These are phyloP conservation scores for Emmonsiellopsis sp. DNA, from an alignment of 2,329 filamentous ascomycete species.

Conservation along the genomic window DNA sequence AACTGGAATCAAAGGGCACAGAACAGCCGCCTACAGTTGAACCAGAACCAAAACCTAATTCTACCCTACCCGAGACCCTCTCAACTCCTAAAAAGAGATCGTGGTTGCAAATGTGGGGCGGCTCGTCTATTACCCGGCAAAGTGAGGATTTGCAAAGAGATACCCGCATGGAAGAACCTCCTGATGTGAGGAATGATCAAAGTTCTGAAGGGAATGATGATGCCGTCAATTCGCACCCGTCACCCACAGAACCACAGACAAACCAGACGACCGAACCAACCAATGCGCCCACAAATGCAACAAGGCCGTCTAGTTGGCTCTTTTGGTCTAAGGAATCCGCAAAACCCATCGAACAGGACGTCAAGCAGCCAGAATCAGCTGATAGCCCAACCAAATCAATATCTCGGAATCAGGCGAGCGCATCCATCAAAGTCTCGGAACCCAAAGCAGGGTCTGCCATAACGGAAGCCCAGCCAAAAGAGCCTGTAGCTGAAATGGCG, in stretches of 20 bases:
- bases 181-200: constrained; percentile 5
- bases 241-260: constrained; percentile 6
- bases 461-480: constrained; percentile 21
- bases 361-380: not conserved
- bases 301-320: constrained; percentile 30
- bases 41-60: constrained; percentile 6
- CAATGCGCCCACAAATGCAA: constrained; percentile 7
- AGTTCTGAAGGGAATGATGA: constrained; percentile 7
- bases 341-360: constrained; percentile 15
- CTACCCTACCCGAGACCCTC: not conserved
- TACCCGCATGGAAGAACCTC: constrained; percentile 9
- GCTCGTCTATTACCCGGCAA: constrained; percentile 18
- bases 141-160: constrained; percentile 15
- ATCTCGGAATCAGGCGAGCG: not conserved
- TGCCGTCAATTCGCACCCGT: constrained; percentile 14
- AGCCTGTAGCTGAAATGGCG: constrained; percentile 13
- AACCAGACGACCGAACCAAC: not conserved
- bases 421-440: constrained; percentile 17
- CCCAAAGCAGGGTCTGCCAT: constrained; percentile 12
- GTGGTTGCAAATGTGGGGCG: constrained; percentile 39
- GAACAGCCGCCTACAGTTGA: constrained; percentile 4
- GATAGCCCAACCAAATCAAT: not conserved
- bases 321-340: constrained; percentile 31
- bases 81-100: constrained; percentile 28
- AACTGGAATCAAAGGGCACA: not conserved